Evolutionary conservation across 208 protist genomes (phyloP), one percentile per base, ranked within the genome.

Genomic region (Trypanosoma melophagium): DNA sequence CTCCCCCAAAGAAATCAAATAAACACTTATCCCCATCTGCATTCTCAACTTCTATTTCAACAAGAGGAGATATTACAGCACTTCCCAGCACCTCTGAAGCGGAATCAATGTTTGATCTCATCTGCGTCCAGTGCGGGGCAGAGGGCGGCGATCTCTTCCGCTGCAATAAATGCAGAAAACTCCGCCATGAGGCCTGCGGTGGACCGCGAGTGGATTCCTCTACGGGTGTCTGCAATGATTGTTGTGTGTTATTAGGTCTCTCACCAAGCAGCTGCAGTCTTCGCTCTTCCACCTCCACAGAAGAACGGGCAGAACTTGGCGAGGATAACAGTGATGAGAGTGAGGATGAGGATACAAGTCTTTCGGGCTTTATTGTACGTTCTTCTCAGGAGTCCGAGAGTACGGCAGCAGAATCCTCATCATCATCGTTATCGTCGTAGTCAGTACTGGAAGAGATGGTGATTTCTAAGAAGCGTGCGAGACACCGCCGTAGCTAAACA

Each of bases 171-270:
- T 95, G 89, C 60, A 47, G 66, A n/a, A 57, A 58, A 28, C 40
- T 91, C 17, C 75, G 82, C 10, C 89, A 95, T 60, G 89, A 95
- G 69, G 81, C 74, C 16, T 95, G 89, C 38, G 89, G 80, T 21
- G 89, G 89, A 12, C 89, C 89, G 9, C 68, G 21, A 22, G 16
- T 50, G 7, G 53, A 67, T 0, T 71, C 63, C 10, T 52, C 53
- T 4, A 66, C 28, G 0, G 38, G 55, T n/a, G 68, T 84, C 14
- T 88, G 79, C 52, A 55, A 42, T 41, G 42, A 19, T n/a, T 88
- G 83, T 54, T 76, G 68, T 13, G 45, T 60, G 14, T 69, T 57
- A 28, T 40, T 83, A 51, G 52, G 71, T 9, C 35, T 77, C 13
- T 44, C 40, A 8, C 17, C 49, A 41, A 74, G 65, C 44, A 60